A percentile compares a stretch with the other conserved stretches of the same genome.
Evolutionary conservation across 768 basidiomycete species (phyloP).

Genomic region (Crassisporium funariophilum): DNA sequence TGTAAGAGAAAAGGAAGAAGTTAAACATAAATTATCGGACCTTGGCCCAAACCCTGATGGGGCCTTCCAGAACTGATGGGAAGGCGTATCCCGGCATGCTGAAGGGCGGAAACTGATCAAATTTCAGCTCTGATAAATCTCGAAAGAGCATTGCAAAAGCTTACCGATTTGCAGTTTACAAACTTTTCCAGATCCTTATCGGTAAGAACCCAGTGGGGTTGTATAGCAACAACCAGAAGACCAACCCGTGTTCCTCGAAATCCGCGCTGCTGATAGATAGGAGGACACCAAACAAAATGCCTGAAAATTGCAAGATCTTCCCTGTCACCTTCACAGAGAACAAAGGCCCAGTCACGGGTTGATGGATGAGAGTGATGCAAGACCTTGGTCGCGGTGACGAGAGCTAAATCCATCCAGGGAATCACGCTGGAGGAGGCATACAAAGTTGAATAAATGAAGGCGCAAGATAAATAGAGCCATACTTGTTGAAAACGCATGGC

Average conservation of each 20-base stretch:
- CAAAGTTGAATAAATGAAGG: not conserved
- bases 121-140: constrained; percentile 11
- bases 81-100: too few species aligned
- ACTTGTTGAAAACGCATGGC: too few species aligned
- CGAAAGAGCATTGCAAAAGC: constrained; percentile 11
- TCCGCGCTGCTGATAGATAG: not conserved
- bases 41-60: constrained; percentile 73
- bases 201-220: constrained; percentile 62
- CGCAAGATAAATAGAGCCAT: not conserved
- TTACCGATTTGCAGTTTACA: constrained; percentile 43
- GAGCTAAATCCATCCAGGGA: constrained; percentile 15
- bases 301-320: constrained; percentile 17
- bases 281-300: constrained; percentile 16
- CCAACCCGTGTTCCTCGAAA: constrained; percentile 1
- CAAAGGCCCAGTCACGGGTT: not conserved
- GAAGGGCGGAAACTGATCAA: constrained; percentile 44
- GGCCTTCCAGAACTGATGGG: too few species aligned
- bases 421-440: constrained; percentile 17
- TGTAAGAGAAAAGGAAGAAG: not conserved
- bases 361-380: constrained; percentile 9
- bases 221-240: constrained; percentile 55
- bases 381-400: constrained; percentile 21
- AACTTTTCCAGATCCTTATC: constrained; percentile 57
- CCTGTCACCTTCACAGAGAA: not conserved
- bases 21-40: constrained; percentile 25